Evolutionary conservation across 129 eudicot species (phyloP).

Genomic region (Rutidosis leptorrhynchoides): DNA sequence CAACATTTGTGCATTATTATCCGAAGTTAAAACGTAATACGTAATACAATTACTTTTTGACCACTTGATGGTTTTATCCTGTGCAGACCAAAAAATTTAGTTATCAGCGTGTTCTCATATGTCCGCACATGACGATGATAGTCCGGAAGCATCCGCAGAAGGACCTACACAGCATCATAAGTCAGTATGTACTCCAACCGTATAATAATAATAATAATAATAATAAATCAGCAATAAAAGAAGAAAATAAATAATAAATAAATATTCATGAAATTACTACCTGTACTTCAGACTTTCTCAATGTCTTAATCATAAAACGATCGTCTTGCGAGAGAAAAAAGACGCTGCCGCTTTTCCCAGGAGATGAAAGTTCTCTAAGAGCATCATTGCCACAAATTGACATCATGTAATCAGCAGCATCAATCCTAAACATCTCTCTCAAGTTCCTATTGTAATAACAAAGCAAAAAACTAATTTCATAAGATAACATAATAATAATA

Average conservation of each 20-base stretch:
- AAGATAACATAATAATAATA: conserved; percentile 1
- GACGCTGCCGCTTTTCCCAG: conserved; percentile 98
- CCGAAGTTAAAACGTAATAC: neutral
- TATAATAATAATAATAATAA: neutral
- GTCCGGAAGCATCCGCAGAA: conserved; percentile 91
- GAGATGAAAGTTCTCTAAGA: conserved; percentile 91
- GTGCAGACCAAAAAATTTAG: conserved; percentile 96
- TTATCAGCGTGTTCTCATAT: conserved; percentile 81
- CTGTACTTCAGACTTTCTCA: conserved; percentile 91
- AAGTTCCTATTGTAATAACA: conserved; percentile 51
- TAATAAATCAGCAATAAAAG: neutral
- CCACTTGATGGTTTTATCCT: conserved; percentile 88
- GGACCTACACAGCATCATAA: conserved; percentile 52
- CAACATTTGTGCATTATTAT: neutral
- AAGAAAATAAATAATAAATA: neutral
- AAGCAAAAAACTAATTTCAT: neutral
- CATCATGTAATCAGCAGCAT: conserved; percentile 99
- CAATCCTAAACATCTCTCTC: conserved; percentile 96
- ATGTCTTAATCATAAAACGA: conserved; percentile 91
- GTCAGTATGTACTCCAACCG: neutral
- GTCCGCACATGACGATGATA: conserved; percentile 73
- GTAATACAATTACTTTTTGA: conserved; percentile 98
- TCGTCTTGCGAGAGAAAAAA: conserved; percentile 97
- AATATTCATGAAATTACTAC: conserved; percentile 21
- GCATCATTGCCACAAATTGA: conserved; percentile 98